Conservation (phyloP, 2,329 filamentous ascomycete genomes). For the Chrysosporium queenslandicum region DNA sequence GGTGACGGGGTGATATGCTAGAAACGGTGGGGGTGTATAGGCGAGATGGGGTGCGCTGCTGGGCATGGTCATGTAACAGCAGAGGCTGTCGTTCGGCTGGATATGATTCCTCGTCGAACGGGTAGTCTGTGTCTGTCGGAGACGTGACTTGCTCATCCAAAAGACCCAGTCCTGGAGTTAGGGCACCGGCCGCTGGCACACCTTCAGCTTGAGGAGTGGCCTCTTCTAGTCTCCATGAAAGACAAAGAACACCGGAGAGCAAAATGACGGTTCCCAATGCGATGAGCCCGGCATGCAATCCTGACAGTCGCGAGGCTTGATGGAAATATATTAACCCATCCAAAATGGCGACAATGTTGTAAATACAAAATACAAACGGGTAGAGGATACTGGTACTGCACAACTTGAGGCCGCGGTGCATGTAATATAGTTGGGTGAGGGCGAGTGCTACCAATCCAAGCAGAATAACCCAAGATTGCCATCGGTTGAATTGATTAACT, state of each 20-base stretch:
- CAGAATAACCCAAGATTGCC: slow-evolving; percentile 89
- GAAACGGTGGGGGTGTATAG: slow-evolving; percentile 30
- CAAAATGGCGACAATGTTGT: slow-evolving; percentile 97
- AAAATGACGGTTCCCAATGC: slow-evolving; percentile 77
- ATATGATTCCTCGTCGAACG: slow-evolving; percentile 33
- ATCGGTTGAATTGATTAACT: slow-evolving; percentile 86
- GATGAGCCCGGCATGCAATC: slow-evolving; percentile 61
- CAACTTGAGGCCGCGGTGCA: slow-evolving; percentile 85
- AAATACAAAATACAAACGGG: slow-evolving; percentile 94
- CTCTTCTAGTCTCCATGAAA: slow-evolving; percentile 87
- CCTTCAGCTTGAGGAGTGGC: slow-evolving; percentile 28
- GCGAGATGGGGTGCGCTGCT: slow-evolving; percentile 22
- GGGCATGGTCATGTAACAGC: slow-evolving; percentile 25
- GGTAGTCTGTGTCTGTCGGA: slow-evolving; percentile 20
- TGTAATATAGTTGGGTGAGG: slow-evolving; percentile 84
- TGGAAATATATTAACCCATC: slow-evolving; percentile 96
- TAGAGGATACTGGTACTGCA: slow-evolving; percentile 94
- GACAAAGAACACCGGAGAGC: slow-evolving; percentile 73
- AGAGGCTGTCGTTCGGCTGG: slow-evolving; percentile 34
- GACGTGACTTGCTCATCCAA: slow-evolving; percentile 47
- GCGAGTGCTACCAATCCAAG: slow-evolving; percentile 70
- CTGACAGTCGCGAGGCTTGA: slow-evolving; percentile 69
- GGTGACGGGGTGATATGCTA: slow-evolving; percentile 24
- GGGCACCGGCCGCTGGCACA: slow-evolving; percentile 50
- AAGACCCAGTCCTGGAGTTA: slow-evolving; percentile 74